Base-by-base conservation (phyloP, 2,329 filamentous ascomycete species). In the Sclerotinia borealis region DNA sequence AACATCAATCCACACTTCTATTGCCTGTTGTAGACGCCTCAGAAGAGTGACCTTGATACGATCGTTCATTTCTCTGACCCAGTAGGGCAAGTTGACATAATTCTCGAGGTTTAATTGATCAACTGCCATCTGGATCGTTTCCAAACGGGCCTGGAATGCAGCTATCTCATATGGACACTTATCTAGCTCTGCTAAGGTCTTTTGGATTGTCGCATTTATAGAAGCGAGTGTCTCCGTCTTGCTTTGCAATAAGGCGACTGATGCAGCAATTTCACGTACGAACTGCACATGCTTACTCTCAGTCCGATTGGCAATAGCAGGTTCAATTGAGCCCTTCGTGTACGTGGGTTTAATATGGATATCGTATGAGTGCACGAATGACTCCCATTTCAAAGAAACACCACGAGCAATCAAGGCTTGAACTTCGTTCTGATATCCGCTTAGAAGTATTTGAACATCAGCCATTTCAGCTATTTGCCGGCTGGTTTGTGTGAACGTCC, bases 261-360 rank as follows among this genome's bases (percentile, higher is more conserved):
- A 88, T 1, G 87, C 85, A 43, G 92, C 93, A 72, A 99, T 96
- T 71, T 97, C 92, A 37, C 93, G 90, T 55, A 99, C 93, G 74
- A 98, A 99, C 73, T 96, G 90, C 58, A 97, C 92, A 75, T 99
- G 96, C 75, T 93, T 95, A 78, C 91, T 96, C 76, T 96, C 93
- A 22, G 85, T 83, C 55, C 83, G 81, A 68, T 84, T 83, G 63
- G 82, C 72, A 70, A 85, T 77, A 65, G 83, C 70, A 67, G 83
- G 76, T 72, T 90, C 83, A 73, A 89, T 78, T 72, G 80, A 76
- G 63, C 83, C 83, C 69, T 85, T 85, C 61, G 85, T 82, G 3
- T 82, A 78, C 67, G 76, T 80, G 71, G 84, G 85, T 68, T 86
- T 89, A 67, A 93, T 85, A 69, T 93, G 93, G 37, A 97, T 82